These are phyloP conservation scores for Myxozyma vanderwaltii DNA, from an alignment of 805 yeast genomes.

Conservation along the genomic window DNA sequence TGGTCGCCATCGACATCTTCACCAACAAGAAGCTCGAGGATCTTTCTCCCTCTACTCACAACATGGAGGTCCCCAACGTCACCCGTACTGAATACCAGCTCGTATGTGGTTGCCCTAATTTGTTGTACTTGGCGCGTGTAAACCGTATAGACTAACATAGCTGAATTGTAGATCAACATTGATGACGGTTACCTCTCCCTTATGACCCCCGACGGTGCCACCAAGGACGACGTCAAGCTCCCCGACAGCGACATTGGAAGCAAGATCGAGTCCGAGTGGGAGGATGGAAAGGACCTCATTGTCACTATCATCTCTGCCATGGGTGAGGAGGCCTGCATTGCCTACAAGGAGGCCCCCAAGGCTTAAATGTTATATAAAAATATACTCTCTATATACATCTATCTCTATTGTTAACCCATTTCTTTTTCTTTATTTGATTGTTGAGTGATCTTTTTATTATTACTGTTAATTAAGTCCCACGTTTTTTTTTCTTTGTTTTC, in stretches of 20 bases:
- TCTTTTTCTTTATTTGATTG: neutral
- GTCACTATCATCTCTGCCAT: conserved; percentile 97
- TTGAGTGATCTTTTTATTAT: neutral
- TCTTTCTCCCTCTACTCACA: conserved; percentile 99
- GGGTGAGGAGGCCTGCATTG: conserved; percentile 99
- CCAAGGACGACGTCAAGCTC: conserved; percentile 98
- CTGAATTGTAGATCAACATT: conserved; percentile 70
- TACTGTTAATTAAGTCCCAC: neutral
- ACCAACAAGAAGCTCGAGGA: conserved; percentile 99
- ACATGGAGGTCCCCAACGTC: conserved; percentile 99
- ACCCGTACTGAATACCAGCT: conserved; percentile 92
- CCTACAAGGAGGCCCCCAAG: conserved; percentile 98
- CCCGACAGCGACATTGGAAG: conserved; percentile 99
- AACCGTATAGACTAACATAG: neutral
- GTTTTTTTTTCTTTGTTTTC: neutral
- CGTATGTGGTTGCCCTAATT: no score
- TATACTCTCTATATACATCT: neutral
- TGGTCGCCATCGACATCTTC: conserved; percentile 98
- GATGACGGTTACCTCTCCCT: conserved; percentile 97
- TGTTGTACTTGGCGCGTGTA: no score
- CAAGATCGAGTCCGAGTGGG: conserved; percentile 86
- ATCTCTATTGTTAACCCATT: neutral
- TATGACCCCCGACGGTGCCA: conserved; percentile 96
- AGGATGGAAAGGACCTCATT: conserved; percentile 96
- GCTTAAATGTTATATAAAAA: conserved; percentile 17